Evolutionary conservation across 805 yeast species (phyloP), one percentile per base, ranked within the genome.

Genomic region (Cyberlindnera maclurae): DNA sequence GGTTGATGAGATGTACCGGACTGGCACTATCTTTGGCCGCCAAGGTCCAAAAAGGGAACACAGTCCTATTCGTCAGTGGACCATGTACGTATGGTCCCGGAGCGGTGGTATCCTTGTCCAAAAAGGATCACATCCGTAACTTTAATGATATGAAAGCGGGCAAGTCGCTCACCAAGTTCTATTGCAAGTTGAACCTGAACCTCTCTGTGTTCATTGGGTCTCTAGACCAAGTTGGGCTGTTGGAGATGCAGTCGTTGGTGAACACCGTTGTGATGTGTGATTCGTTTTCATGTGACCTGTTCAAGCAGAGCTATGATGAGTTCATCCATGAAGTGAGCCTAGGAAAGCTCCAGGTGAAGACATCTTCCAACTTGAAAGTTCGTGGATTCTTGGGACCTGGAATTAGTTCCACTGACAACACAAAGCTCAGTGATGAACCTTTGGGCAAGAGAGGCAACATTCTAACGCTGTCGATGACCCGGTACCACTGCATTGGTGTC

Each of bases 41-140:
- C 16, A 73, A 82, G 46, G 58, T 93, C 33, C 70, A 86, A 2
- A 93, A 95, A 32, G 87, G 90, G 12, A 79, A 96, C 57, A 71
- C 89, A 49, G 79, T 87, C 68, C 68, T 88, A 41, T 90, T 93
- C 58, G 78, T 94, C 18, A 90, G 88, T 39, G 97, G 97, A 40
- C 95, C 96, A 28, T 83, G 96, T 55, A 90, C 97, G 24, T 76
- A 79, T 54, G 87, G 87, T 32, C 96, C 97, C 4, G 98, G 98
- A 46, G 65, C 81, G 57, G 83, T 88, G 47, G 97, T 88, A n/a
- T 84, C 88, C 20, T 74, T 79, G 13, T 87, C 85, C 54, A 74
- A 89, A 58, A 79, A 81, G 55, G 95, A 89, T 61, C 94, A 96
- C 20, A 82, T 90, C 47, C 76, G 98, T 65, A 87, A 97, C 4